Evolutionary conservation across 441 rosid species (phyloP), one percentile per base, ranked within the genome.

Genomic region (Brassica hybrid): DNA sequence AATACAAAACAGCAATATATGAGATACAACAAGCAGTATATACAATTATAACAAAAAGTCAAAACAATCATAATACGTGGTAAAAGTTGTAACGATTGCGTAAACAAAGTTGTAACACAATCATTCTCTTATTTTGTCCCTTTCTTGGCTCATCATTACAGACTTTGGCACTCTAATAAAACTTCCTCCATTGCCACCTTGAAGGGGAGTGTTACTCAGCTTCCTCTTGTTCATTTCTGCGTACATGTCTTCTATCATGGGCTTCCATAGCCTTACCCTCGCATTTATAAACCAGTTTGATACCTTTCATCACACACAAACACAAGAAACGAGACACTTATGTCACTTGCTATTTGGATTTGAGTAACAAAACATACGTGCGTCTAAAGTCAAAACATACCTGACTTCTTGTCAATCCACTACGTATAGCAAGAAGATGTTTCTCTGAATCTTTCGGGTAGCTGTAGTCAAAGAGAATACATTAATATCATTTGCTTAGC

Each of bases 351-450:
- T 14, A 11, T 27, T 75, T 16, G 45, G 25, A 18, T 34, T 14
- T 38, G 27, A 58, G 41, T 65, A 25, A 69, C 63, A 23, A 14
- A 6, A 34, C 38, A 34, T 34, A 7, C 38, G 9, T 54, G 6
- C 6, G 6, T 36, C 56, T 54, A 6, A 14, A n/a, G 8, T 6
- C 56, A 5, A 5, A 34, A 23, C 65, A 48, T 88, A 91, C 99
- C 94, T 95, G 99, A 82, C 94, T 90, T 85, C 97, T 85, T 10
- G 99, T 88, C 64, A 95, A 81, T n/a, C n/a, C n/a, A n/a, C n/a
- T n/a, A n/a, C n/a, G n/a, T n/a, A n/a, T n/a, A n/a, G n/a, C n/a
- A n/a, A n/a, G n/a, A n/a, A n/a, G n/a, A n/a, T n/a, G n/a, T n/a
- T n/a, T n/a, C n/a, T n/a, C n/a, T n/a, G n/a, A n/a, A n/a, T n/a